Percentiles rank a stretch among this genome's conserved stretches.
Conservation (phyloP, 1,139 yeast species). For the Magnusiomyces suaveolens region DNA sequence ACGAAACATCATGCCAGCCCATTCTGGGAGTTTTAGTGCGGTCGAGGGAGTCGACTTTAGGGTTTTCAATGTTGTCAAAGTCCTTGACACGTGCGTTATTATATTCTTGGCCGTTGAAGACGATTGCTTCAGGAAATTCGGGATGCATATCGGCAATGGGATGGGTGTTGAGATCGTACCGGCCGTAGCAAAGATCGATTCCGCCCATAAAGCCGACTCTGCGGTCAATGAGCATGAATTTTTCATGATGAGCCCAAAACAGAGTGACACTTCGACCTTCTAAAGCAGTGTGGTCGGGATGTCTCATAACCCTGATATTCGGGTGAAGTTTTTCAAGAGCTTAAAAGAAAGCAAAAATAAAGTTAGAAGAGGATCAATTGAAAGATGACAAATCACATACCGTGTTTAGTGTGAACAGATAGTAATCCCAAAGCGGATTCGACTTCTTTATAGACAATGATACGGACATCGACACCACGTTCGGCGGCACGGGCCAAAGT, state of each 20-base stretch:
- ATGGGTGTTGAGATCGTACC: constrained; percentile 57
- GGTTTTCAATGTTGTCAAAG: constrained; percentile 15
- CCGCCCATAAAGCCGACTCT: constrained; percentile 54
- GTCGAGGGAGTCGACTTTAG: constrained; percentile 15
- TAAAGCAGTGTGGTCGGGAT: constrained; percentile 54
- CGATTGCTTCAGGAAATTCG: constrained; percentile 14
- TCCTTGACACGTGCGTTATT: constrained; percentile 17
- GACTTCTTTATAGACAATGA: constrained; percentile 53
- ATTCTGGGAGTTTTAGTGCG: constrained; percentile 15
- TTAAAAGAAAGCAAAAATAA: not conserved
- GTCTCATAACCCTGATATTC: constrained; percentile 52
- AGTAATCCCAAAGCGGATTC: constrained; percentile 53
- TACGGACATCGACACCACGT: constrained; percentile 54
- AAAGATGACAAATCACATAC: not conserved
- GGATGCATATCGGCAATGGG: constrained; percentile 17
- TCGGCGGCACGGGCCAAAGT: constrained; percentile 49
- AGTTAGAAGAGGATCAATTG: not conserved
- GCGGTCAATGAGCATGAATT: constrained; percentile 47
- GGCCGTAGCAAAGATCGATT: constrained; percentile 52
- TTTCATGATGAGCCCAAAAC: constrained; percentile 64
- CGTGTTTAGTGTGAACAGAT: constrained; percentile 50
- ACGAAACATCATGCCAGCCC: constrained; percentile 20
- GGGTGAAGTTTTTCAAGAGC: constrained; percentile 47
- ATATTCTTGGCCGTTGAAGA: constrained; percentile 17
- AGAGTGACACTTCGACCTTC: constrained; percentile 38